Percentiles rank a stretch among this genome's conserved stretches.
Conservation (phyloP, 257 asterid species). For the Jacaranda copaia region DNA sequence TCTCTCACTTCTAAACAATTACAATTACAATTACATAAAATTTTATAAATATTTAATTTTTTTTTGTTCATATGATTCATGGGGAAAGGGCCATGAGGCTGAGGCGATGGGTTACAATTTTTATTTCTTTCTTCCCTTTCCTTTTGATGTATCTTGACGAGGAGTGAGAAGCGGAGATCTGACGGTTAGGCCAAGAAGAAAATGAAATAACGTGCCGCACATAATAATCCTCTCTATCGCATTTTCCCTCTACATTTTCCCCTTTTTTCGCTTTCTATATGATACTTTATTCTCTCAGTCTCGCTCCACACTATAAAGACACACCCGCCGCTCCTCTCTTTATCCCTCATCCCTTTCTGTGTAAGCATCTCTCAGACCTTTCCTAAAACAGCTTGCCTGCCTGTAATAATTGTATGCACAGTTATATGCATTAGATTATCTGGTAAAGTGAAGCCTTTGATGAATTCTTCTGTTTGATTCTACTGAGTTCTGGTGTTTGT, state of each 20-base stretch:
- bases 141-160: conserved; percentile 8
- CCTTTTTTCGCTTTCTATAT: neutral
- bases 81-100: neutral
- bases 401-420: conserved; percentile 2
- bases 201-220: conserved; percentile 37
- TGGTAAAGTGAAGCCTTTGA: neutral
- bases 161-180: conserved; percentile 48
- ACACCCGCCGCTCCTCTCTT: conserved; percentile 27
- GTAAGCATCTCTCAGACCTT: conserved; percentile 37
- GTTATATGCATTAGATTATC: neutral
- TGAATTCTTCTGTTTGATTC: conserved; percentile 18
- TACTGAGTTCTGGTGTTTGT: conserved; percentile 29
- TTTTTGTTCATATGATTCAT: neutral
- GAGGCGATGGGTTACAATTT: neutral
- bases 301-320: conserved; percentile 14
- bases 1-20: too few relatives aligned
- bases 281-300: conserved; percentile 11
- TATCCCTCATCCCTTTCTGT: conserved; percentile 26
- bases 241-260: neutral
- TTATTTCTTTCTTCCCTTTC: neutral
- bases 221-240: conserved; percentile 20
- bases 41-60: too few relatives aligned
- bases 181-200: conserved; percentile 37
- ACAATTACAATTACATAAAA: too few relatives aligned
- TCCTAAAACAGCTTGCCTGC: conserved; percentile 26